These are phyloP conservation scores for Pestalotiopsis sp. DNA, from an alignment of 2,329 filamentous ascomycete species.

Conservation along the genomic window DNA sequence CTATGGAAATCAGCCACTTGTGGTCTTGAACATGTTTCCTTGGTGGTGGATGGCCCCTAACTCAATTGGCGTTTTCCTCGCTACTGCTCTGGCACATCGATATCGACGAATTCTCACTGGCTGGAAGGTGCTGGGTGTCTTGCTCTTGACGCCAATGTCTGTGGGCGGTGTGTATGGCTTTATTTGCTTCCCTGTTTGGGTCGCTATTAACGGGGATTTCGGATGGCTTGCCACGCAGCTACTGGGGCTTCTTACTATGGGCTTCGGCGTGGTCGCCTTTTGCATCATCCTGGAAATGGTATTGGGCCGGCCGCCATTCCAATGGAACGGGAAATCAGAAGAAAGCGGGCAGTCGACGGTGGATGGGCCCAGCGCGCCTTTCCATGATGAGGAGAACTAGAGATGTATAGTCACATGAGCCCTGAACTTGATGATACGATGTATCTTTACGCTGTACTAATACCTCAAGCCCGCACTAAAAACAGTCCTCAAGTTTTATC, in stretches of 20 bases:
- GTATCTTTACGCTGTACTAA: too few relatives aligned
- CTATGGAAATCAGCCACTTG: not conserved
- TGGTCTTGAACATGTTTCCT: not conserved
- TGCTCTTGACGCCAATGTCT: not conserved
- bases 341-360: not conserved
- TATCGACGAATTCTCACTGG: not conserved
- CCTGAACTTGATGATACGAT: too few relatives aligned
- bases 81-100: not conserved
- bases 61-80: not conserved
- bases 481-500: too few relatives aligned
- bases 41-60: slow-evolving; percentile 1
- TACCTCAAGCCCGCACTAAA: too few relatives aligned
- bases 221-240: not conserved
- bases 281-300: not conserved
- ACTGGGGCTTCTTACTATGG: not conserved
- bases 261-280: not conserved
- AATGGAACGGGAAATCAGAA: not conserved
- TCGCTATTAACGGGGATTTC: not conserved
- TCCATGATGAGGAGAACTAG: not conserved
- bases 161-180: not conserved
- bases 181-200: not conserved
- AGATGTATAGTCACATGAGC: not conserved
- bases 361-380: not conserved
- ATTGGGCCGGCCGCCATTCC: not conserved
- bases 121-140: not conserved